Conservation (phyloP, 1,139 yeast genomes). For the Nadsonia commutata region DNA sequence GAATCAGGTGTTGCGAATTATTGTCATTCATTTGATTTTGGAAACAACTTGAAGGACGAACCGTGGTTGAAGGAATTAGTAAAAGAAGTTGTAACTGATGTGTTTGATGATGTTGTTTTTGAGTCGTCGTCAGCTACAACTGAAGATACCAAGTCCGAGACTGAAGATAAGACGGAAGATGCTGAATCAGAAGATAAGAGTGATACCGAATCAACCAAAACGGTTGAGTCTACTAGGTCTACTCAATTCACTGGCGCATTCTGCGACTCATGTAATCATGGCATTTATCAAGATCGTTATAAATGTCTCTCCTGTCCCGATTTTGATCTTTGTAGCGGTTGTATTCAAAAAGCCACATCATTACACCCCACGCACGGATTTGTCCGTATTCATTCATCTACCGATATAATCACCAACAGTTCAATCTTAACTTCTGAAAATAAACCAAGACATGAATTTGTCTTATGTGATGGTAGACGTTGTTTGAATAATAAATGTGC, state of each 20-base stretch:
- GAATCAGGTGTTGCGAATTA: no score
- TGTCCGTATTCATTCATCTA: conserved; percentile 6
- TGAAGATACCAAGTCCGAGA: no score
- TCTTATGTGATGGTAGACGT: conserved; percentile 1
- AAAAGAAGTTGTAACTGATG: not conserved
- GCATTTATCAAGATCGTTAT: conserved; percentile 30
- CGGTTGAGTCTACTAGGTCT: no score
- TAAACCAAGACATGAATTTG: not conserved
- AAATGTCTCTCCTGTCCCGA: conserved; percentile 37
- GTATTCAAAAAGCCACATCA: conserved; percentile 15
- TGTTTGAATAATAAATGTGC: not conserved
- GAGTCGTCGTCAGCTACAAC: no score
- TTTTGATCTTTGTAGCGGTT: conserved; percentile 36
- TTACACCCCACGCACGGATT: conserved; percentile 4
- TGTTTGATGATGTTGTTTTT: no score
- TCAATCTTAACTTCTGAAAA: conserved; percentile 1
- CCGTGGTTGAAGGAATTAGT: not conserved
- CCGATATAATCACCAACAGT: conserved; percentile 4
- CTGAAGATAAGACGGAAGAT: no score
- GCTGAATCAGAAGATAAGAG: no score
- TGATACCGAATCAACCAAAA: no score
- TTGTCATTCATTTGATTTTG: not conserved
- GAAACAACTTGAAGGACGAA: not conserved
- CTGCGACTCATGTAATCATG: conserved; percentile 12
- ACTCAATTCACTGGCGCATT: no score